Conservation (phyloP, 2,329 filamentous ascomycete species). For the Colletotrichum trifolii region DNA sequence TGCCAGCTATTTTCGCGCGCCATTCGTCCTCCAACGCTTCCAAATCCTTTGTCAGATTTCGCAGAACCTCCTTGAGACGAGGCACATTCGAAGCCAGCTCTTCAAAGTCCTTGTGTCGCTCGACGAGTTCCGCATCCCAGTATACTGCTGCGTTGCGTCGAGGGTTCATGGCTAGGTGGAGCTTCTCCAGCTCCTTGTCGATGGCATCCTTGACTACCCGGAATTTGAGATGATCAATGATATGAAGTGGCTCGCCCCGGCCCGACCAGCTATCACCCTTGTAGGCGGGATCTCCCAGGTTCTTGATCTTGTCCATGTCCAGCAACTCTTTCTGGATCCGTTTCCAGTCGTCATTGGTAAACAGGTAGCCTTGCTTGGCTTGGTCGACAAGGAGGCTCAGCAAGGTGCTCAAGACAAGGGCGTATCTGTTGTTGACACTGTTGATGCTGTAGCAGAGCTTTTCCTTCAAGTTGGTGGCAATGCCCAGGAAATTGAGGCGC, state of each 20-base stretch:
- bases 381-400: slow-evolving; percentile 68
- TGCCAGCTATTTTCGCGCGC: slow-evolving; percentile 35
- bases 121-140: slow-evolving; percentile 52
- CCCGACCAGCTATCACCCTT: slow-evolving; percentile 48
- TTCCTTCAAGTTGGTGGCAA: slow-evolving; percentile 73
- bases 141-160: slow-evolving; percentile 24
- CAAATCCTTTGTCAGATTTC: slow-evolving; percentile 49
- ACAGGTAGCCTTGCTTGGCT: slow-evolving; percentile 64
- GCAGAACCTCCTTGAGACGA: slow-evolving; percentile 47
- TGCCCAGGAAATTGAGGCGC: slow-evolving; percentile 67
- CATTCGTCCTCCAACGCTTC: slow-evolving; percentile 45
- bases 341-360: slow-evolving; percentile 55
- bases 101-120: slow-evolving; percentile 49
- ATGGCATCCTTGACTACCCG: slow-evolving; percentile 58
- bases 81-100: slow-evolving; percentile 40
- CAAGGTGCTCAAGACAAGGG: slow-evolving; percentile 62
- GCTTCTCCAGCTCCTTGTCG: slow-evolving; percentile 46
- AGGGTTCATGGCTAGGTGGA: slow-evolving; percentile 42
- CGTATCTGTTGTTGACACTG: slow-evolving; percentile 56
- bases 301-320: slow-evolving; percentile 3
- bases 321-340: slow-evolving; percentile 46
- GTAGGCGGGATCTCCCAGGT: slow-evolving; percentile 55
- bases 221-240: slow-evolving; percentile 73
- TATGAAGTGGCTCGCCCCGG: slow-evolving; percentile 52
- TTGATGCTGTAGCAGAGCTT: slow-evolving; percentile 69